Percentiles rank a stretch among this genome's conserved stretches.
These are phyloP conservation scores for Pharus latifolius DNA, from an alignment of 176 grass and related monocot genomes.

Conservation along the genomic window DNA sequence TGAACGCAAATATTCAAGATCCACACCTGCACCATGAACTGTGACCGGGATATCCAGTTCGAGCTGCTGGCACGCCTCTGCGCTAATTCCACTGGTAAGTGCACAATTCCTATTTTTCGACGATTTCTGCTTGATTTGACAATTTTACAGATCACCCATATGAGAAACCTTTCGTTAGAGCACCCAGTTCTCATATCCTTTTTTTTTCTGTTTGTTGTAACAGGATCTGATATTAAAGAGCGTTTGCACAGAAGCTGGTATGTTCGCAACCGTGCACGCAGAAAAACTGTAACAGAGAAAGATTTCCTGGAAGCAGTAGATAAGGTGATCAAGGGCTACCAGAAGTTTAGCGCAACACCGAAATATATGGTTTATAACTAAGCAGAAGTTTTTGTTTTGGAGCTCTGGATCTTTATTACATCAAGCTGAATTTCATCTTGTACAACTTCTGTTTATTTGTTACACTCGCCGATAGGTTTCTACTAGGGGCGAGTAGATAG, in stretches of 20 bases:
- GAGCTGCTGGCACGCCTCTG: conserved; percentile 93
- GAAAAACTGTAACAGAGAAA: conserved; percentile 90
- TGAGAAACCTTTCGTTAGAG: neutral
- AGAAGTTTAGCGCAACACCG: conserved; percentile 88
- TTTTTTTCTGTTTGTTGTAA: neutral
- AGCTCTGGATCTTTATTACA: neutral
- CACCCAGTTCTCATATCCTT: neutral
- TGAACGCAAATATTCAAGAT: conserved; percentile 97
- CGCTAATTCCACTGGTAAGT: conserved; percentile 84
- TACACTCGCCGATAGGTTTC: neutral
- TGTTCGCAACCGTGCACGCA: conserved; percentile 75
- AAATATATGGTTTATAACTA: conserved; percentile 96
- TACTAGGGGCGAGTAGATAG: conserved; percentile 5
- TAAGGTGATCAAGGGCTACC: conserved; percentile 90
- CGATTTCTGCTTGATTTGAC: neutral
- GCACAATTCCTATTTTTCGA: neutral
- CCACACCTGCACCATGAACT: conserved; percentile 86
- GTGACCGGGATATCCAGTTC: conserved; percentile 80
- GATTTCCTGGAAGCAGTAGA: conserved; percentile 87
- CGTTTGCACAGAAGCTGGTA: conserved; percentile 86
- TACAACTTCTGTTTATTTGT: conserved; percentile 38
- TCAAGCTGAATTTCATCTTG: too few relatives aligned
- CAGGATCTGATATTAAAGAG: conserved; percentile 87
- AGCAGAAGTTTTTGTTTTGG: neutral
- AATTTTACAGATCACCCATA: neutral